Evolutionary conservation across 805 yeast genomes (phyloP), one percentile per base, ranked within the genome.

Genomic region (Jamesozyma jinghongensis): DNA sequence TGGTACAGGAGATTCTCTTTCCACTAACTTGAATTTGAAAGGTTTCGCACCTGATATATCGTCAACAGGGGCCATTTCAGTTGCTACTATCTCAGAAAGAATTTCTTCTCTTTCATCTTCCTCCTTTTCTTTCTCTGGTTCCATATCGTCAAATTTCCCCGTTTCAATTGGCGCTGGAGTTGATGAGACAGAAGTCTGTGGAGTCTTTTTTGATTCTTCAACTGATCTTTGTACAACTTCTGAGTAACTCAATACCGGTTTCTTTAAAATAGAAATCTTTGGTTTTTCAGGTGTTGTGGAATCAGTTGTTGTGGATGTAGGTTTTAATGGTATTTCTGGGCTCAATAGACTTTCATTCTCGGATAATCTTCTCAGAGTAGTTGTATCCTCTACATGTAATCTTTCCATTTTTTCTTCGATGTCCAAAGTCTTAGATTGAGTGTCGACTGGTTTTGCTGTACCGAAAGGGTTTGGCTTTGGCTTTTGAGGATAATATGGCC

Each of bases 391-490:
- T 25, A 74, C 65, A 28, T 68, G 68, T 34, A 71, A 48, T 26
- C 59, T 56, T 12, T 61, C 53, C 42, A 74, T 56, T 41, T 62
- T 62, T 41, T 70, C 68, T 44, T 81, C 88, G 18, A 81, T 63
- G 51, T 82, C 90, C 35, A 69, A 63, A 49, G 75, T 77, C 48
- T 74, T 78, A 19, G 83, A 68, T 18, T 78, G 66, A 2, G 82
- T 76, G 58, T 85, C 95, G 5, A 85, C 90, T 1, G 95, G 95
- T 61, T 77, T 83, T 1, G 95, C 95, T 4, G 73, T 66, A 0
- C 95, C 95, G 65, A 86, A 85, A 4, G 94, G 92, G 55, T 77
- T 83, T 0, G 73, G 47, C 50, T 74, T 79, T 3, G 67, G 56
- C 51, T 64, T 50, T 4, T 50, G 57, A 14, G 40, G 46, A 13